phyloP scores from a whole-genome alignment of 2,329 filamentous ascomycete species.

The Calonectria leucothoes region DNA sequence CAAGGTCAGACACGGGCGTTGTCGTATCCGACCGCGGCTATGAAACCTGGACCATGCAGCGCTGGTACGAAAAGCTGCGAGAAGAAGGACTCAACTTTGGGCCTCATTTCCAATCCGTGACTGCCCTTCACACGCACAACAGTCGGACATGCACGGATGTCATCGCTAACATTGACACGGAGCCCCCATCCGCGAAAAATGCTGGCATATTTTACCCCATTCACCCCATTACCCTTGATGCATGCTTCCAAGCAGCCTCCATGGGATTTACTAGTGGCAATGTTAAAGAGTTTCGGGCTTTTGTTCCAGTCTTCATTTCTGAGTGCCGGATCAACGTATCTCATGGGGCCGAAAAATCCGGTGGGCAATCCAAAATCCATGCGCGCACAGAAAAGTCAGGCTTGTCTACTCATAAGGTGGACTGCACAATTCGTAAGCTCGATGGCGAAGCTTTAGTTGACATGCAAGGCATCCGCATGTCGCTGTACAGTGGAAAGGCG shows the following conservation, averaged over 20 bases:
- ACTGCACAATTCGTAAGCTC: neutral
- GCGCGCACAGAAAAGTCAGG: neutral
- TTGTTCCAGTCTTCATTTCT: neutral
- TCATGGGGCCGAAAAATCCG: too few species aligned
- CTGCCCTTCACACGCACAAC: neutral
- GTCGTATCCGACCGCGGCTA: neutral
- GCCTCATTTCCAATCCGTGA: neutral
- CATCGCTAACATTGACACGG: neutral
- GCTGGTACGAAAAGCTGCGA: neutral
- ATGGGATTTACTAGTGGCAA: neutral
- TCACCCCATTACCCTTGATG: neutral
- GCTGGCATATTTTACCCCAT: neutral
- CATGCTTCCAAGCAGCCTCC: neutral
- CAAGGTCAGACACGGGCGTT: neutral
- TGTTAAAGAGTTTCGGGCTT: neutral
- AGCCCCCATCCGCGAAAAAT: neutral
- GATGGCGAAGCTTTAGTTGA: neutral
- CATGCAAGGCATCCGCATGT: neutral
- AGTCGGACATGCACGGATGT: neutral
- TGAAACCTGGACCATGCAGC: neutral
- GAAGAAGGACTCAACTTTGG: conserved; percentile 3
- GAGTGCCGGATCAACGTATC: neutral
- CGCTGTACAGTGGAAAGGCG: neutral
- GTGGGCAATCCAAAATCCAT: neutral
- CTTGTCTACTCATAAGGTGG: neutral